Evolutionary conservation across 495 filamentous ascomycete species (phyloP), one percentile per base, ranked within the genome.

Genomic region (Hyaloscypha bicolor): DNA sequence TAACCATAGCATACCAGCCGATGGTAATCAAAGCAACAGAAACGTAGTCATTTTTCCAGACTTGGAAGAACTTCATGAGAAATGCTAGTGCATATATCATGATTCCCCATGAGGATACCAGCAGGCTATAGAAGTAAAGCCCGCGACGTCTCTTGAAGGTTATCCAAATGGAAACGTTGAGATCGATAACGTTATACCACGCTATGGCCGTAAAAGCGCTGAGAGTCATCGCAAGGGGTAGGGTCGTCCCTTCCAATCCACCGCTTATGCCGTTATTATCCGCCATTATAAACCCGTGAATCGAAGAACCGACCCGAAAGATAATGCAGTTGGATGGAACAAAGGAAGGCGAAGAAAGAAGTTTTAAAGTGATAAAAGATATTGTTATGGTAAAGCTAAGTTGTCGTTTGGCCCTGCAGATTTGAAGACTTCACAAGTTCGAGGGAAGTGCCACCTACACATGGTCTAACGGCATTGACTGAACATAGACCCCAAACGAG

Each of bases 1-100:
- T 88, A 6, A 91, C 86, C 86, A 90, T 89, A 31, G 72, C 72
- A 66, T 80, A 85, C 88, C 88, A 91, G 31, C 88, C 88, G 35
- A 86, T 67, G 31, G 80, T 83, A 55, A 83, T 69, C n/a, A 85
- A 72, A 9, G 79, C 79, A n/a, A 62, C 42, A 76, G 8, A 79
- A 73, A 5, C 83, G 65, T 75, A 80, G 77, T 57, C 68, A 71
- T 16, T 76, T 6, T 70, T 73, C 29, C 73, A 79, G 21, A 83
- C 67, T 32, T 79, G 74, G 70, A 88, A 87, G 72, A 85, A 87
- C 66, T 88, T 87, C 70, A 89, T 77, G 30, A 90, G 73, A 73
- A 88, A 89, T 12, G 86, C 88, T 14, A 88, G 62, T 8, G 82
- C 80, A 70, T 89, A 87, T n/a, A 85, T 79, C 12, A 85, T 75